These are phyloP conservation scores for Prunus armeniaca DNA, from an alignment of 306 rosid species.

Conservation along the genomic window DNA sequence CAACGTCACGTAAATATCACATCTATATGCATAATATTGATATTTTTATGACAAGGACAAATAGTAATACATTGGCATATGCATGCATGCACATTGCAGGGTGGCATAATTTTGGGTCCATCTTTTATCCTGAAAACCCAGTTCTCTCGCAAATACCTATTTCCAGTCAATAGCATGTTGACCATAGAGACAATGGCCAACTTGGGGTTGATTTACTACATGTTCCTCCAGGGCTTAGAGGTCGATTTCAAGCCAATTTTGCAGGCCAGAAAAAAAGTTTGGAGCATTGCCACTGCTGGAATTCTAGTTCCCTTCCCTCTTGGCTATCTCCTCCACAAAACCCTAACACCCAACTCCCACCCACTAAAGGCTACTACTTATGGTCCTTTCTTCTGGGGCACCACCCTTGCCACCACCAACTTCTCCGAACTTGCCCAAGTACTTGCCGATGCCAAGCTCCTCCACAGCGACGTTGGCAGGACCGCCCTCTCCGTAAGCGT, in stretches of 20 bases:
- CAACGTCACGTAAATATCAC: too few species aligned
- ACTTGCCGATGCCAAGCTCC: background rate
- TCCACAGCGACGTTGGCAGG: background rate
- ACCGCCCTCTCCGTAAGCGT: background rate
- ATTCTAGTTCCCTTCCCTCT: conserved; percentile 24
- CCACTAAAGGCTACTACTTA: background rate
- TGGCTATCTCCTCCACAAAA: conserved; percentile 25
- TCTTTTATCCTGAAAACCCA: background rate
- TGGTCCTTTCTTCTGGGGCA: conserved; percentile 38
- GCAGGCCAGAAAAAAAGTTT: conserved; percentile 28
- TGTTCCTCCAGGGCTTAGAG: conserved; percentile 42
- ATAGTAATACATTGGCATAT: background rate
- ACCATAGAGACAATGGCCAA: conserved; percentile 29
- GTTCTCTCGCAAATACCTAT: background rate
- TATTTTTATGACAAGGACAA: too few species aligned
- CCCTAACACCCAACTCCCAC: background rate
- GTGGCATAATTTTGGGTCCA: conserved; percentile 37
- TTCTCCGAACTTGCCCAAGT: background rate
- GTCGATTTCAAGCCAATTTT: conserved; percentile 27
- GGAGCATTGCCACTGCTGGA: conserved; percentile 30
- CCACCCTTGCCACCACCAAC: background rate
- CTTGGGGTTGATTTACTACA: conserved; percentile 33
- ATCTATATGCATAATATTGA: too few species aligned
- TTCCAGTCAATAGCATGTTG: conserved; percentile 14
- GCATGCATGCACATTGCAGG: conserved; percentile 15